These are phyloP conservation scores for Eucalyptus virginea DNA, from an alignment of 345 rosid genomes.

Conservation along the genomic window DNA sequence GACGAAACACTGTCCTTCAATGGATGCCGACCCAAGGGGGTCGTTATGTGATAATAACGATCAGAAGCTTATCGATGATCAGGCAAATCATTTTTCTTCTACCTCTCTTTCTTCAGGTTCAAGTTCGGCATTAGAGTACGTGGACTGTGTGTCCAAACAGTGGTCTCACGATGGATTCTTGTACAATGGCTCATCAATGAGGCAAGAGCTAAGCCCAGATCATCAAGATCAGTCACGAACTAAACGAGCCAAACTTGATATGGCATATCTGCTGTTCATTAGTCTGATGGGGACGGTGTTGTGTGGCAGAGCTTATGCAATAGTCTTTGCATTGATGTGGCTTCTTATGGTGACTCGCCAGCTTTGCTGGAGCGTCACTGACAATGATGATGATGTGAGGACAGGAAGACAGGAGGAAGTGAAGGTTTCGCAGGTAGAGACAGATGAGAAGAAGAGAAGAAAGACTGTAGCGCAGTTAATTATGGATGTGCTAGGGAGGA, in stretches of 20 bases:
- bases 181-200: neutral
- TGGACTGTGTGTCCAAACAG: neutral
- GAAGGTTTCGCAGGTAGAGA: too few species aligned
- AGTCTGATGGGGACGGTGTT: too few species aligned
- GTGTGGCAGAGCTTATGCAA: too few species aligned
- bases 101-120: neutral
- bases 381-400: too few species aligned
- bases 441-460: too few species aligned
- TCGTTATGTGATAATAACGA: neutral
- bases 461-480: too few species aligned
- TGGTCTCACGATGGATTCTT: neutral
- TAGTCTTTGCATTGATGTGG: too few species aligned
- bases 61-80: neutral
- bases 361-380: too few species aligned
- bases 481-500: too few species aligned
- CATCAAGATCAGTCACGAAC: neutral
- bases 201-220: neutral
- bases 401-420: too few species aligned
- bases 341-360: too few species aligned
- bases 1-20: neutral
- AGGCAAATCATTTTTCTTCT: neutral
- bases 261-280: too few species aligned
- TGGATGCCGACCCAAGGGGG: neutral
- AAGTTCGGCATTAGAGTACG: neutral
- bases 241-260: neutral